phyloP scores from a whole-genome alignment of 176 grass and related monocot species.

The Oryza punctata region DNA sequence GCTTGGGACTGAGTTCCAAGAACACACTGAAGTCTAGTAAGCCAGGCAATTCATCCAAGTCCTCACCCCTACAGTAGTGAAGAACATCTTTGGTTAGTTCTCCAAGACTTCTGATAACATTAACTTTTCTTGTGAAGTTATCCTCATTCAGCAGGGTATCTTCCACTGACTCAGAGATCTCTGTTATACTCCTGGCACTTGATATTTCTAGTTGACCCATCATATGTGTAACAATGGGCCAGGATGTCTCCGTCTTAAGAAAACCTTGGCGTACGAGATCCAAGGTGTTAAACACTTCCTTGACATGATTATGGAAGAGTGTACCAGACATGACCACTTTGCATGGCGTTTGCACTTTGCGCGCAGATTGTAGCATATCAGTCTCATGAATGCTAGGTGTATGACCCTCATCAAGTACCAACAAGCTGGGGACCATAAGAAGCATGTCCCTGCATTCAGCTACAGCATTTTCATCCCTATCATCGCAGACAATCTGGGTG shows the following conservation, averaged over 20 bases:
- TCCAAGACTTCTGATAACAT: conserved; percentile 76
- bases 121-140: conserved; percentile 71
- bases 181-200: conserved; percentile 46
- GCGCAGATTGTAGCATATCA: conserved; percentile 63
- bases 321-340: conserved; percentile 97
- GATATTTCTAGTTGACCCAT: conserved; percentile 59
- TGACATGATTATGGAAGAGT: conserved; percentile 87
- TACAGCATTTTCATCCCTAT: conserved; percentile 43
- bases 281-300: conserved; percentile 84
- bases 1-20: conserved; percentile 63
- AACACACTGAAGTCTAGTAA: conserved; percentile 81
- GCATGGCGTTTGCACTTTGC: conserved; percentile 75
- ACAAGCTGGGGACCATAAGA: conserved; percentile 70
- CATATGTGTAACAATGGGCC: conserved; percentile 50
- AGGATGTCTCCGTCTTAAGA: conserved; percentile 54
- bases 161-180: conserved; percentile 53
- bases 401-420: conserved; percentile 94
- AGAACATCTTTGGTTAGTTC: conserved; percentile 90
- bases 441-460: conserved; percentile 76
- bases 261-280: conserved; percentile 76
- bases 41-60: conserved; percentile 85
- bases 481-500: conserved; percentile 57
- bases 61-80: conserved; percentile 91
- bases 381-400: conserved; percentile 86
- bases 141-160: conserved; percentile 66